Percentiles rank a stretch among this genome's conserved stretches.
These are phyloP conservation scores for Debaryomyces maramus DNA, from an alignment of 805 yeast species.

Conservation along the genomic window DNA sequence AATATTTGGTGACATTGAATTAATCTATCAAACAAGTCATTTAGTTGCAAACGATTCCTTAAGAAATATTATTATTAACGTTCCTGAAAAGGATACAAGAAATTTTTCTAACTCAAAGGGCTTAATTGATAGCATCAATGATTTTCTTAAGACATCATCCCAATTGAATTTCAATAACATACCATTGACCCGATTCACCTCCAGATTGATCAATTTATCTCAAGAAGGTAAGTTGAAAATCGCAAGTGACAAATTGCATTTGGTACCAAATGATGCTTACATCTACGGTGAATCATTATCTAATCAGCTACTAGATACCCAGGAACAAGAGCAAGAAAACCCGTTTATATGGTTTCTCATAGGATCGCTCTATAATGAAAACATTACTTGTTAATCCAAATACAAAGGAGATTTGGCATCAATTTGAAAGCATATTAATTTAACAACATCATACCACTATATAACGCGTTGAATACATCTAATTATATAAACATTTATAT, in stretches of 20 bases:
- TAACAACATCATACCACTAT: too few relatives aligned
- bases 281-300: background rate
- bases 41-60: conserved; percentile 9
- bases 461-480: too few relatives aligned
- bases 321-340: conserved; percentile 3
- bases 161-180: conserved; percentile 22
- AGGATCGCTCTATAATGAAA: conserved; percentile 10
- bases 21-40: conserved; percentile 5
- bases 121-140: conserved; percentile 17
- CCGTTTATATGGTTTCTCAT: conserved; percentile 16
- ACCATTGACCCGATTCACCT: conserved; percentile 17
- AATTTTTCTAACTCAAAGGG: conserved; percentile 5
- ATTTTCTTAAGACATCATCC: conserved; percentile 20
- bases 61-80: conserved; percentile 20
- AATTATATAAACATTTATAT: background rate
- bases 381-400: background rate
- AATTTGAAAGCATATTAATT: too few relatives aligned
- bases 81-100: conserved; percentile 20
- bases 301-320: background rate
- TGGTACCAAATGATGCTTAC: background rate
- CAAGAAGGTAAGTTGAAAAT: conserved; percentile 25
- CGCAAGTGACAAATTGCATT: conserved; percentile 7
- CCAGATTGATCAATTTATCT: conserved; percentile 18
- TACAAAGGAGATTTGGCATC: too few relatives aligned
- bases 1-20: conserved; percentile 9